Evolutionary conservation across 768 basidiomycete species (phyloP).

Genomic region (Obba rivulosa): DNA sequence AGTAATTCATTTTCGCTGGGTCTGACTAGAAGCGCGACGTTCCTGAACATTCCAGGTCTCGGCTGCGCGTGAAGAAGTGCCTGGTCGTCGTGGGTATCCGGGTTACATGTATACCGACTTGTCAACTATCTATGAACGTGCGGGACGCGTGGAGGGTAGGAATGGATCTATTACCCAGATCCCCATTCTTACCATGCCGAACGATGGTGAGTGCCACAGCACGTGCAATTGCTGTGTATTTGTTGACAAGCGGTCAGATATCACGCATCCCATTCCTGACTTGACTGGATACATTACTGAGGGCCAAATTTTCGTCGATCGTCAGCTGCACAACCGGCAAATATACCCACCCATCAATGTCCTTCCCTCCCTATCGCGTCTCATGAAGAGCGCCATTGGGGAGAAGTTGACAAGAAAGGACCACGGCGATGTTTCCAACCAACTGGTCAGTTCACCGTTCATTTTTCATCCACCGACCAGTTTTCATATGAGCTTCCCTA

Average conservation of each 20-base stretch:
- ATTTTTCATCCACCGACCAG: neutral
- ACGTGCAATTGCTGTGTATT: conserved; percentile 4
- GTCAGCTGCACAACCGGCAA: conserved; percentile 92
- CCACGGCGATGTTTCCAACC: conserved; percentile 99
- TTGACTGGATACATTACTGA: conserved; percentile 99
- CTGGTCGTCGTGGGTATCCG: conserved; percentile 97
- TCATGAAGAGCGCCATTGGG: conserved; percentile 99
- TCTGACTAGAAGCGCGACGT: conserved; percentile 1
- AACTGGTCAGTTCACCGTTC: conserved; percentile 60
- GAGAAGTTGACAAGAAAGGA: conserved; percentile 97
- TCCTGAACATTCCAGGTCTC: conserved; percentile 58
- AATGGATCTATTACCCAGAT: conserved; percentile 99
- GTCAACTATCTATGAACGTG: conserved; percentile 99
- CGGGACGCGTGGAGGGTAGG: conserved; percentile 94
- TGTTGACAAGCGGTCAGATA: conserved; percentile 51
- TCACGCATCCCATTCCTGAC: conserved; percentile 99
- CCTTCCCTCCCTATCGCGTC: conserved; percentile 92
- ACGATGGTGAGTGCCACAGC: conserved; percentile 68
- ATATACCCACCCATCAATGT: conserved; percentile 99
- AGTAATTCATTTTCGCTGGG: conserved; percentile 24
- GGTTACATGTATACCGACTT: conserved; percentile 99
- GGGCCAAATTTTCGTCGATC: conserved; percentile 98
- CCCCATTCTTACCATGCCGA: conserved; percentile 99
- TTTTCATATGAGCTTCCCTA: conserved; percentile 26
- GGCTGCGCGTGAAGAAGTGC: conserved; percentile 98